A percentile compares a stretch with the other conserved stretches of the same genome.
These are phyloP conservation scores for Spiraea crenata DNA, from an alignment of 331 rosid genomes.

Conservation along the genomic window DNA sequence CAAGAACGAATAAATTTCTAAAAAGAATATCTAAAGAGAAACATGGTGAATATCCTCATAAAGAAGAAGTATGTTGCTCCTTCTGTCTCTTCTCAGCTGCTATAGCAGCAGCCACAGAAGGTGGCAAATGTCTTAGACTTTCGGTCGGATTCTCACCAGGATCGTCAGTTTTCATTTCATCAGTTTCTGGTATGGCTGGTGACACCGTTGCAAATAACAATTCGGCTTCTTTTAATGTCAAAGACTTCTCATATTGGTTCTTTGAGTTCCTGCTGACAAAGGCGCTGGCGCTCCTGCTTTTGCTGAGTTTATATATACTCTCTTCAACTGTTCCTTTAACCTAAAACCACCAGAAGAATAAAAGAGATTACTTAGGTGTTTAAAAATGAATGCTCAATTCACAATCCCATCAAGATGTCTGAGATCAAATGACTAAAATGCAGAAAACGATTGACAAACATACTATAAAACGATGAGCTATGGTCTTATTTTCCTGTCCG, in stretches of 20 bases:
- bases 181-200: conserved; percentile 36
- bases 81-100: conserved; percentile 86
- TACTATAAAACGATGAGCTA: conserved; percentile 87
- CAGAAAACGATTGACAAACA: conserved; percentile 22
- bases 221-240: conserved; percentile 82
- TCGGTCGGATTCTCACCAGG: conserved; percentile 40
- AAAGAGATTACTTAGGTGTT: conserved; percentile 7
- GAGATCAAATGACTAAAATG: not conserved
- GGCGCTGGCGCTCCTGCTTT: conserved; percentile 58
- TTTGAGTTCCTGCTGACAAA: conserved; percentile 80
- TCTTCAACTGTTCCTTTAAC: conserved; percentile 89
- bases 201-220: conserved; percentile 60
- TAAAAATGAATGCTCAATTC: not conserved
- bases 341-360: conserved; percentile 31
- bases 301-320: conserved; percentile 76
- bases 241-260: conserved; percentile 73
- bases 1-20: no score
- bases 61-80: conserved; percentile 42
- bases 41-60: not conserved
- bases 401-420: not conserved
- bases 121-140: conserved; percentile 68
- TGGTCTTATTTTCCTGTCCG: conserved; percentile 67
- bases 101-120: conserved; percentile 81
- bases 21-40: not conserved
- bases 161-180: conserved; percentile 40